These are phyloP conservation scores for Bretschneidera sinensis DNA, from an alignment of 345 rosid genomes.

Conservation along the genomic window DNA sequence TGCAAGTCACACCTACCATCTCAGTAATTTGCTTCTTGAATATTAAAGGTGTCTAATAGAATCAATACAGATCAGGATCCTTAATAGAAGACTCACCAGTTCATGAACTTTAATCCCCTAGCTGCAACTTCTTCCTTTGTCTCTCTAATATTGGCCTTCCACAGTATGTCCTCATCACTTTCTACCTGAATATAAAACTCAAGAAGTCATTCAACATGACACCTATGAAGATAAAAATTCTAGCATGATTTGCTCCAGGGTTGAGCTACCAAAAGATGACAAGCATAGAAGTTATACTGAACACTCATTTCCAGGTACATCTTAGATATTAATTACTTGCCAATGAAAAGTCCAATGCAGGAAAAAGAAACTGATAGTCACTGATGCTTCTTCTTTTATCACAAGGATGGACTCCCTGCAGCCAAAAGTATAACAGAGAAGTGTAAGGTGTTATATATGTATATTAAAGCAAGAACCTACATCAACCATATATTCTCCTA, in stretches of 20 bases:
- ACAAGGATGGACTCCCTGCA: conserved; percentile 94
- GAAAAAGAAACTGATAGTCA: conserved; percentile 81
- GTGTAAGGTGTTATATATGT: not conserved
- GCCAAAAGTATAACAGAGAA: not conserved
- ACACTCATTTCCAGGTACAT: conserved; percentile 25
- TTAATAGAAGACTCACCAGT: conserved; percentile 77
- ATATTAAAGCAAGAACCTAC: not conserved
- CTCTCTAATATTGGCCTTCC: conserved; percentile 88
- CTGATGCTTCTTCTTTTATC: conserved; percentile 70
- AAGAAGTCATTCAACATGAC: conserved; percentile 19
- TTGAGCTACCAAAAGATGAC: conserved; percentile 23
- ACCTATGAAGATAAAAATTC: conserved; percentile 3
- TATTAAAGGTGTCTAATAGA: not conserved
- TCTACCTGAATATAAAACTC: conserved; percentile 50
- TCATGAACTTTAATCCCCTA: conserved; percentile 72
- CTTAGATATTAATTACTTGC: conserved; percentile 48
- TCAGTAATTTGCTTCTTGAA: not conserved
- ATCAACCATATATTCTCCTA: not conserved
- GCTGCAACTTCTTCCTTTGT: conserved; percentile 67
- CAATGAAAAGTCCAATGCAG: conserved; percentile 90
- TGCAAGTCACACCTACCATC: not conserved
- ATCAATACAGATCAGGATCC: too few species aligned
- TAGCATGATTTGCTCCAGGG: conserved; percentile 11
- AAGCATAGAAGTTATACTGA: conserved; percentile 15
- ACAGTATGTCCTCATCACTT: conserved; percentile 65